Evolutionary conservation across 208 protist species (phyloP), one percentile per base, ranked within the genome.

Genomic region (Angomonas desouzai): DNA sequence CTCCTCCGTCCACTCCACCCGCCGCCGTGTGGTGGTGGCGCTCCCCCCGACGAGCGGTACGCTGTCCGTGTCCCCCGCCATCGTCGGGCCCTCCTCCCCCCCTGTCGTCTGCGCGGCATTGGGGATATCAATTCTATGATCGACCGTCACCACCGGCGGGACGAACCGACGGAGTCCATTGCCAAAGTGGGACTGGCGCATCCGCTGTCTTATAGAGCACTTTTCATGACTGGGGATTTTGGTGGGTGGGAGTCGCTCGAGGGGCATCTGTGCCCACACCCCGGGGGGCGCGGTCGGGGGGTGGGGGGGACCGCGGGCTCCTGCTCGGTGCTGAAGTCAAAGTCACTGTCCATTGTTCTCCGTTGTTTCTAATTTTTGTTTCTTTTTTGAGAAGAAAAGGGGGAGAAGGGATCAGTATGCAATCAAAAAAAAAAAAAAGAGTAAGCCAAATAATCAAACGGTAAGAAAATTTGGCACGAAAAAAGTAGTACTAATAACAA

Each of bases 231-330:
- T 48, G 10, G 76, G 82, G 7, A 78, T 34, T 33, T 62, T 61
- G 0, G 85, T 95, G n/a, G 83, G 89, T 1, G 89, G 89, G 1
- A 95, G 75, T 48, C 91, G 49, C 22, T 91, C 82, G 7, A 92
- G 66, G 10, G 89, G 79, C n/a, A 75, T 79, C 47, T 82, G 77
- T 13, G 69, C 70, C 16, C 91, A 61, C 36, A 77, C 58, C 22
- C 64, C 64, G 3, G 92, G 64, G 0, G 89, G 85, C 6, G 92
- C 9, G 25, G n/a, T 58, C 30, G 62, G 30, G 62, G 30, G 16
- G 34, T 0, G 0, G 49, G 28, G 22, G 53, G 62, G 25, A 48
- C 48, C 13, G 38, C 61, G 1, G 62, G 51, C 10, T 38, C 32
- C 16, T 45, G 79, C 57, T 89, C 83, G 9, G 85, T 79, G 22